phyloP scores from a whole-genome alignment of 148 eudicot genomes.

The Nyssa sinensis region DNA sequence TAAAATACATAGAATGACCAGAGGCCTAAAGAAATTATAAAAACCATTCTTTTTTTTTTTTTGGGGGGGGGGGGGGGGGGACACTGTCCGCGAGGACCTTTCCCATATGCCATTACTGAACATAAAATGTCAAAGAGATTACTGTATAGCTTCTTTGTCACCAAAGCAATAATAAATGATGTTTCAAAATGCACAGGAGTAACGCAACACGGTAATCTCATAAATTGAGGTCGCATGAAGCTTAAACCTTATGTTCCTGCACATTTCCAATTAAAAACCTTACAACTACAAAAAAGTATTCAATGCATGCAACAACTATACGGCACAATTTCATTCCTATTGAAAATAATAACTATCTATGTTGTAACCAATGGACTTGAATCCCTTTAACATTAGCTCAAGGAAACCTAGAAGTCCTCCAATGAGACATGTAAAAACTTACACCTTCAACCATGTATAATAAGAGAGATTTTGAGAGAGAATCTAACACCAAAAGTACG shows the following conservation, averaged over 20 bases:
- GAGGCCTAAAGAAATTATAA: too few species aligned
- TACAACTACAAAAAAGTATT: too few species aligned
- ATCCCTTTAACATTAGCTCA: not conserved
- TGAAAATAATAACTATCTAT: not conserved
- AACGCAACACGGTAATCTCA: not conserved
- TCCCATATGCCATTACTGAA: too few species aligned
- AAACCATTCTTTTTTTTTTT: too few species aligned
- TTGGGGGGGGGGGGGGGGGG: too few species aligned
- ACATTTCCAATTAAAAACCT: not conserved
- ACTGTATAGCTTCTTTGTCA: too few species aligned
- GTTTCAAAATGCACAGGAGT: not conserved
- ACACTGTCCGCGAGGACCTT: too few species aligned
- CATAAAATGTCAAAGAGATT: not conserved
- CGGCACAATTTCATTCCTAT: not conserved
- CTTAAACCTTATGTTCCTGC: not conserved
- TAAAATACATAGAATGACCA: too few species aligned
- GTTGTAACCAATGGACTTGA: not conserved
- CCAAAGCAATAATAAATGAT: not conserved
- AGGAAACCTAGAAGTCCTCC: not conserved
- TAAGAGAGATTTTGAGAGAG: too few species aligned
- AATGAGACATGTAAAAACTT: too few species aligned
- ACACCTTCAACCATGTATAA: too few species aligned
- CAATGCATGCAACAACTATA: not conserved
- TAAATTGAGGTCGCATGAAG: not conserved
- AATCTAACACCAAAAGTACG: too few species aligned